These are phyloP conservation scores for Blumeriella jaapii DNA, from an alignment of 2,329 filamentous ascomycete genomes.

Conservation along the genomic window DNA sequence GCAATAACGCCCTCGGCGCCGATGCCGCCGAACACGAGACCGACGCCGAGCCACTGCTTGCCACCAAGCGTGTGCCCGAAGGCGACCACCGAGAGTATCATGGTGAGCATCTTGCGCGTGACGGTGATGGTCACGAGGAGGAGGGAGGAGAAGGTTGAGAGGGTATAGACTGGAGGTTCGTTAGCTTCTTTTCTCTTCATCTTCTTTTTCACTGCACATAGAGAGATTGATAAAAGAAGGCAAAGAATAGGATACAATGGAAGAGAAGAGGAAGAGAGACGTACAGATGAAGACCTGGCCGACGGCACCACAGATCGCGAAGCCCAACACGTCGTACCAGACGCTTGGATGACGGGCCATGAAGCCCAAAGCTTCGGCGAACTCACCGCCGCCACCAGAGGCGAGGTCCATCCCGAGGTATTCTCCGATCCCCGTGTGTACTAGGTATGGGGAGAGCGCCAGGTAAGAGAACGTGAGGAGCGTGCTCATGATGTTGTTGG, in stretches of 20 bases:
- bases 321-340: constrained; percentile 79
- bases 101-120: constrained; percentile 97
- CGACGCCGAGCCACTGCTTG: constrained; percentile 94
- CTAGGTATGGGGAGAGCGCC: constrained; percentile 67
- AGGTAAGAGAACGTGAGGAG: constrained; percentile 68
- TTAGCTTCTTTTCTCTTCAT: constrained; percentile 2
- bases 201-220: neutral
- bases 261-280: constrained; percentile 23
- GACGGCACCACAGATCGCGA: constrained; percentile 79
- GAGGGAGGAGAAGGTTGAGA: constrained; percentile 83
- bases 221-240: neutral
- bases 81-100: constrained; percentile 90
- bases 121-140: constrained; percentile 94
- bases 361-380: constrained; percentile 69
- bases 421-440: constrained; percentile 49
- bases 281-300: constrained; percentile 92
- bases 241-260: neutral
- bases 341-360: constrained; percentile 69
- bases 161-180: constrained; percentile 60
- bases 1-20: constrained; percentile 80
- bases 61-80: constrained; percentile 77
- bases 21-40: constrained; percentile 87
- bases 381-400: constrained; percentile 56
- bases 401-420: constrained; percentile 56
- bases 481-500: constrained; percentile 83